These are phyloP conservation scores for Macrophomina phaseolina DNA, from an alignment of 2,329 filamentous ascomycete species.

Conservation along the genomic window DNA sequence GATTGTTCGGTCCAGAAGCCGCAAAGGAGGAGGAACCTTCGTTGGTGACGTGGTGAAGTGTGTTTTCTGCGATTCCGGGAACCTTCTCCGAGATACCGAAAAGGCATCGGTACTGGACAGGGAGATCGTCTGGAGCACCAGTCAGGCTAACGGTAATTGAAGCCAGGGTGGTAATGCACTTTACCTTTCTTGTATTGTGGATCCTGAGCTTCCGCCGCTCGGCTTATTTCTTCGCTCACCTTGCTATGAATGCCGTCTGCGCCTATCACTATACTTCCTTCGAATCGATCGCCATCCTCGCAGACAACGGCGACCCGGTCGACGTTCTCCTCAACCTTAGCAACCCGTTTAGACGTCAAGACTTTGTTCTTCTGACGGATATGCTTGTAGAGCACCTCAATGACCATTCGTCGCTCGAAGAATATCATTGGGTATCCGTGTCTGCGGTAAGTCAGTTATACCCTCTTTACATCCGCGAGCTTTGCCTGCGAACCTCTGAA, in stretches of 20 bases:
- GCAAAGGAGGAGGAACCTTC: neutral
- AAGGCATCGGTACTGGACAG: slow-evolving; percentile 1
- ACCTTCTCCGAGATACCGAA: slow-evolving; percentile 12
- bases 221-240: neutral
- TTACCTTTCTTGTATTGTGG: neutral
- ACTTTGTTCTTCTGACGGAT: slow-evolving; percentile 34
- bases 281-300: slow-evolving; percentile 16
- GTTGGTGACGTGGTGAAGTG: slow-evolving; percentile 9
- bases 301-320: neutral
- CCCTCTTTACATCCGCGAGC: no score
- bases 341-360: slow-evolving; percentile 22
- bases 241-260: slow-evolving; percentile 25
- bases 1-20: slow-evolving; percentile 1
- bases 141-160: neutral
- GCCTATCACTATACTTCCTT: slow-evolving; percentile 20
- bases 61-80: neutral
- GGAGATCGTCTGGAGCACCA: neutral
- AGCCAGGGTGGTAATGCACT: no score
- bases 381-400: slow-evolving; percentile 33
- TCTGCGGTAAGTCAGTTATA: neutral
- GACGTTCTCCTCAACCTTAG: neutral
- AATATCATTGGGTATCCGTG: slow-evolving; percentile 29
- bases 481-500: neutral
- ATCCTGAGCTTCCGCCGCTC: neutral
- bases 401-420: slow-evolving; percentile 26